Conservation (phyloP, 1,284 basidiomycete genomes). For the Ganoderma lingzhi region DNA sequence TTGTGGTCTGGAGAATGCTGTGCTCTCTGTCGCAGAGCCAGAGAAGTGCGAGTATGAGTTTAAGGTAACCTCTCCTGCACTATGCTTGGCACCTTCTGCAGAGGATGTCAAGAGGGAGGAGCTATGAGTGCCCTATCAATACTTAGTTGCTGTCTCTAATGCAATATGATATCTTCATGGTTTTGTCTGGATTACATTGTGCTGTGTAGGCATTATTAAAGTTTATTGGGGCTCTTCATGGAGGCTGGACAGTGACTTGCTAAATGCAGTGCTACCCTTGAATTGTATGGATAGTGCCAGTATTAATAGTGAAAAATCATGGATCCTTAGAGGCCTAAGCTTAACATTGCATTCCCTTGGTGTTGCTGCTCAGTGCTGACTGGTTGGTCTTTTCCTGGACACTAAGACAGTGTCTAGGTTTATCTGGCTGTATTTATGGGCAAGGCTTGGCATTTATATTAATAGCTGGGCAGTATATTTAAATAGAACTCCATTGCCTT, state of each 20-base stretch:
- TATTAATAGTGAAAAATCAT: no score
- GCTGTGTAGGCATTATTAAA: not conserved
- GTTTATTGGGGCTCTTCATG: not conserved
- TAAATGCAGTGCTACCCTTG: no score
- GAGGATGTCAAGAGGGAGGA: slow-evolving; percentile 54
- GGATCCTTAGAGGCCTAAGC: no score
- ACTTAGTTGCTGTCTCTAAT: not conserved
- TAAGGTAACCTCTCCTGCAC: slow-evolving; percentile 87
- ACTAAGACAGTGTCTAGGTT: no score
- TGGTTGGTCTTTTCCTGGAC: not conserved
- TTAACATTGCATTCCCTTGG: no score
- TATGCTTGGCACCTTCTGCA: slow-evolving; percentile 73
- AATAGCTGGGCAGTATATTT: not conserved
- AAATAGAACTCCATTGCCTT: not conserved
- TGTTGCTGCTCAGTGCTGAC: not conserved
- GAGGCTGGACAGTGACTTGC: not conserved
- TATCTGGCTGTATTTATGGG: not conserved
- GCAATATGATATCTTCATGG: slow-evolving; percentile 6
- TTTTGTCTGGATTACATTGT: not conserved
- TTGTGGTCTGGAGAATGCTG: slow-evolving; percentile 88
- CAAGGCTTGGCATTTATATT: not conserved
- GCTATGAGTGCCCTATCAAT: slow-evolving; percentile 38
- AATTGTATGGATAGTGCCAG: no score
- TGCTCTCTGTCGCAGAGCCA: slow-evolving; percentile 87
- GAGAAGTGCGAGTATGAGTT: slow-evolving; percentile 98